Evolutionary conservation across 495 filamentous ascomycete species (phyloP), one percentile per base, ranked within the genome.

Genomic region (Hypoxylon cercidicola): DNA sequence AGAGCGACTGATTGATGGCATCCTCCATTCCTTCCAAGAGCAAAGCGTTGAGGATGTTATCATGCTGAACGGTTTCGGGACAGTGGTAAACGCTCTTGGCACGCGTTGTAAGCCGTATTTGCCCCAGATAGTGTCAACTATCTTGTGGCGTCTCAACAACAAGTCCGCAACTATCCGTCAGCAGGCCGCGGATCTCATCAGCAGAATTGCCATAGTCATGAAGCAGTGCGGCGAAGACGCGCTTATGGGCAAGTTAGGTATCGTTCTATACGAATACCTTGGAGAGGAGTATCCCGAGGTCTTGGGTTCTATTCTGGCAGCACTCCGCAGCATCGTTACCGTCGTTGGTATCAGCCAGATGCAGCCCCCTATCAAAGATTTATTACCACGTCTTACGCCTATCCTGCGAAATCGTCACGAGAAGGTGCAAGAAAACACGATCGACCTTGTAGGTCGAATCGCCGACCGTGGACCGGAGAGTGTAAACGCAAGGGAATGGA

Each of bases 351-450:
- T 99, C 84, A 91, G 89, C 75, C 91, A 93, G 76, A 98, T 99
- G 96, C 92, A 98, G 60, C 96, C 96, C 10, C 93, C 96, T n/a
- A 97, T 99, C 75, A 91, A 93, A 64, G 96, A 99, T 71, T 86
- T 99, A 7, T 87, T 99, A 3, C 96, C 96, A 9, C 92, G 96
- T 23, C 87, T 99, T 19, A 98, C 95, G 1, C 95, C 95, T 13
- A 99, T 99, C 71, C 83, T 99, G 45, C 92, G 96, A 54, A 99
- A 99, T 78, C 91, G 96, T 46, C 96, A 99, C 82, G 96, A 99
- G 75, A 99, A 99, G 77, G 96, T 99, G 39, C 96, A 99, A 75
- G 96, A 99, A 68, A 99, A 99, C 77, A 97, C 95, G n/a, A 98
- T 99, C 70, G 96, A 99, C 73, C 83, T 99, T 4, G 95, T 99